Base-by-base conservation (phyloP, 2,329 filamentous ascomycete species). In the Myriosclerotinia duriaeana region DNA sequence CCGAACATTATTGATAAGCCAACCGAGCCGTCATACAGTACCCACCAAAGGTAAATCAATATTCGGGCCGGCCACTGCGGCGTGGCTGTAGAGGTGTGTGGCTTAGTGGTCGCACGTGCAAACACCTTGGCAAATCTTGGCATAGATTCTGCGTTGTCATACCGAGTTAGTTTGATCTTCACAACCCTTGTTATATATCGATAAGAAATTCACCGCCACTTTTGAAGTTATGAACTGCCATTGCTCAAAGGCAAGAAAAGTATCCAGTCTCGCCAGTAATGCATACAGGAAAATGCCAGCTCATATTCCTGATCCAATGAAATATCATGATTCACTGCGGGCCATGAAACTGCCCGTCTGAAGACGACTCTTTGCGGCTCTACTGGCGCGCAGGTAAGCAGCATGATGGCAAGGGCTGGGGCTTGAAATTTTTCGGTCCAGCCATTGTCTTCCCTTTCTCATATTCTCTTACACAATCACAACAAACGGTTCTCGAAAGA, bases 121-220 rank as follows among this genome's bases (percentile, higher is more conserved):
- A 7, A 36, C 3, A 15, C 17, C 56, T 42, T 30, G 50, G n/a
- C 14, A 50, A 52, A 7, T 50, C 44, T 61, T 58, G 40, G 58
- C 58, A 48, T 44, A 50, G 46, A 22, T 50, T 61, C 58, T 61
- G 58, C 58, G 58, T 26, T 60, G 58, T 50, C 56, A 60, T 38
- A 60, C 42, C 30, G 34, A 36, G 20, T 22, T 15, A 7, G 22
- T 48, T n/a, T 22, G 55, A 58, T 58, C 55, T 50, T 26, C 56
- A 38, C 4, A 38, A 38, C 17, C 56, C 56, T 60, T 60, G 56
- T 60, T 20, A 38, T 50, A 3, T 48, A 22, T 48, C 56, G 26
- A 61, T 61, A 50, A 38, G 20, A 26, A 38, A 61, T 61, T 61
- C 44, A 61, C 58, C 58, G 58, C 58, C 58, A 61, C 58, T 61